These are phyloP conservation scores for Pichia californica DNA, from an alignment of 805 yeast genomes.

Conservation along the genomic window DNA sequence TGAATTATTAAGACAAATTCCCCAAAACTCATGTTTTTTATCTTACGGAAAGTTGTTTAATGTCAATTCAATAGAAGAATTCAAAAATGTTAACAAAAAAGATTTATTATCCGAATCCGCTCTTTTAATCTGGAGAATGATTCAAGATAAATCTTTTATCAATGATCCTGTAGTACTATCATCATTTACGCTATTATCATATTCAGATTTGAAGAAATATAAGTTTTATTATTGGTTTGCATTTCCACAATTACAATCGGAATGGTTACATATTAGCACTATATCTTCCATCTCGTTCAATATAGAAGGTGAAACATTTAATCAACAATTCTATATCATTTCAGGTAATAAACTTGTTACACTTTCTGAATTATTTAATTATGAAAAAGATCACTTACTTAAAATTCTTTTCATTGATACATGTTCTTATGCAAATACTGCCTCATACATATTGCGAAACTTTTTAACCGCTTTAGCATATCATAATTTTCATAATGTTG, in stretches of 20 bases:
- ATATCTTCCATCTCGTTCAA: not conserved
- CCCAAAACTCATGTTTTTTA: slow-evolving; percentile 16
- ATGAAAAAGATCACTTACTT: slow-evolving; percentile 6
- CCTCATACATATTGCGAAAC: slow-evolving; percentile 22
- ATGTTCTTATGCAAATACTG: slow-evolving; percentile 14
- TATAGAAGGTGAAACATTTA: not conserved
- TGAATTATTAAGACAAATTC: slow-evolving; percentile 1
- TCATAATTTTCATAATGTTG: slow-evolving; percentile 30
- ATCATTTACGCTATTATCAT: slow-evolving; percentile 51
- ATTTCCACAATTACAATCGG: slow-evolving; percentile 56
- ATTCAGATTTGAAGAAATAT: slow-evolving; percentile 85
- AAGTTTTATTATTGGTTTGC: slow-evolving; percentile 87
- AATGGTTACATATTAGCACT: slow-evolving; percentile 35
- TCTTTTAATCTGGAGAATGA: slow-evolving; percentile 17
- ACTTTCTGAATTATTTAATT: slow-evolving; percentile 10
- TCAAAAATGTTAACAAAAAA: slow-evolving; percentile 62
- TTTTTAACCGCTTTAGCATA: slow-evolving; percentile 25
- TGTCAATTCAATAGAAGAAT: slow-evolving; percentile 81
- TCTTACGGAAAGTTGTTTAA: slow-evolving; percentile 40
- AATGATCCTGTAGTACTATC: slow-evolving; percentile 36
- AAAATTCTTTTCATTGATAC: slow-evolving; percentile 24
- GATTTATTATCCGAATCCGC: slow-evolving; percentile 43
- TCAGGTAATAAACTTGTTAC: slow-evolving; percentile 6
- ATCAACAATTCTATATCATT: slow-evolving; percentile 17
- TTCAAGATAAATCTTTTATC: slow-evolving; percentile 30